Conservation (phyloP, 2,329 filamentous ascomycete genomes). For the Elsinoe fawcettii region DNA sequence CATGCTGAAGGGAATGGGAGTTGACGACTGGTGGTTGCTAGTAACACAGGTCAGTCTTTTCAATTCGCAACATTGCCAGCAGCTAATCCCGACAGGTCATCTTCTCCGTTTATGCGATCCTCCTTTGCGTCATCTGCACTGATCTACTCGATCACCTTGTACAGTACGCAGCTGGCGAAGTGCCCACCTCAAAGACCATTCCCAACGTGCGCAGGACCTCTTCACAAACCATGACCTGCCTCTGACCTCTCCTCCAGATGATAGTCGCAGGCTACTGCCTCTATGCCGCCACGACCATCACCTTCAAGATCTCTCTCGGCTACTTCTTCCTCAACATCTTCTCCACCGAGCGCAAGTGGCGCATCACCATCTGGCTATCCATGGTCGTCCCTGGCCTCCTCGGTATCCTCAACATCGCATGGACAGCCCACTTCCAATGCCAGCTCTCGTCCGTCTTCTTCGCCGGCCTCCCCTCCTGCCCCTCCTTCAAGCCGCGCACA, state of each 20-base stretch:
- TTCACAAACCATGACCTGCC: neutral
- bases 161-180: neutral
- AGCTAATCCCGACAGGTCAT: neutral
- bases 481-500: neutral
- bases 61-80: neutral
- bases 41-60: conserved; percentile 15
- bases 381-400: conserved; percentile 1
- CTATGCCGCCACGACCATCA: neutral
- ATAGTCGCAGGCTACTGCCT: conserved; percentile 6
- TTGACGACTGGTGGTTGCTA: conserved; percentile 17
- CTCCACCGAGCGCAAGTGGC: neutral
- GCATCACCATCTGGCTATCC: conserved; percentile 1
- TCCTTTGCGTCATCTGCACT: neutral
- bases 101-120: conserved; percentile 1
- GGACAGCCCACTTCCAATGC: conserved; percentile 1
- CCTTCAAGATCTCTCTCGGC: conserved; percentile 11
- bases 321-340: conserved; percentile 15
- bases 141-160: neutral
- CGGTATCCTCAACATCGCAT: conserved; percentile 8
- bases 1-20: conserved; percentile 16
- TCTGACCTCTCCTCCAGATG: neutral
- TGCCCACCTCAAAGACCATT: neutral
- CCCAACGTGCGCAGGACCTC: neutral
- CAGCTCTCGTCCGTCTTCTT: conserved; percentile 7
- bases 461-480: neutral